Percentiles rank a stretch among this genome's conserved stretches.
Evolutionary conservation across 129 eudicot genomes (phyloP).

Genomic region (carrot (Daucus carota)): DH1_v3.0 NC_030387.2:26413001-26413500

Average conservation of each 20-base stretch:
- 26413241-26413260: not conserved
- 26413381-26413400: not conserved
- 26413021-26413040: too few species aligned
- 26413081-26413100: not conserved
- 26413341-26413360: not conserved
- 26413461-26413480: too few species aligned
- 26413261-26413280: too few species aligned
- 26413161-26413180: not conserved
- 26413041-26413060: too few species aligned
- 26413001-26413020: too few species aligned
- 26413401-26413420: too few species aligned
- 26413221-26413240: too few species aligned
- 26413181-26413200: too few species aligned
- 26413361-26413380: not conserved
- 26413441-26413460: too few species aligned
- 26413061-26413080: not conserved
- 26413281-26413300: too few species aligned
- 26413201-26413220: not conserved
- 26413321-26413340: not conserved
- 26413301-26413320: not conserved
- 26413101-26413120: not conserved
- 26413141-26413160: not conserved
- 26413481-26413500: too few species aligned
- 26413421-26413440: not conserved
- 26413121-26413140: not conserved